Base-by-base conservation (phyloP, 2,329 filamentous ascomycete genomes). In the Scedosporium apiospermum region DNA sequence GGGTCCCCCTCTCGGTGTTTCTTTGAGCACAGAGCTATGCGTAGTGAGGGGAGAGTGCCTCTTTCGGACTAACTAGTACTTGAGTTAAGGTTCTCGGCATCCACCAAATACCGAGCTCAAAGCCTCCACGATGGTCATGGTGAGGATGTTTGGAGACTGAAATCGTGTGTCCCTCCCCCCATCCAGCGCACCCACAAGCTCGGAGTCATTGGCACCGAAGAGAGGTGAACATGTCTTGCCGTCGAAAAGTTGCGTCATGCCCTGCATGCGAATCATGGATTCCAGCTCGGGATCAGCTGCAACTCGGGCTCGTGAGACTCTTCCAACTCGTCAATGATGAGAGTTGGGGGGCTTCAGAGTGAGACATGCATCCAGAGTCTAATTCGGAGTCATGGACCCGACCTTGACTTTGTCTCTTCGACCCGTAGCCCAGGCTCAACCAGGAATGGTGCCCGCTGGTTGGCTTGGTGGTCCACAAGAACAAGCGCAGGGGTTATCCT, bases 351-450 rank as follows among this genome's bases (percentile, higher is more conserved):
- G 27, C 26, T 58, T 38, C 34, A 58, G 27, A 26, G 27, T 58
- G 55, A 58, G 55, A 58, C 55, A 58, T 58, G 55, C 55, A 58
- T 58, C 4, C 55, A 58, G 51, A 23, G 21, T 58, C 55, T 58
- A 58, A 23, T 55, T 23, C 51, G 12, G 18, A 18, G n/a, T 55
- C 34, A 38, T 49, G 44, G 44, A 49, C 44, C 44, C 44, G 44
- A 57, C 21, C 30, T 58, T 9, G 55, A 23, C 4, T 41, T 5
- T 34, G 55, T 14, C 26, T 21, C n/a, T 53, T n/a, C 2, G 18
- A n/a, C 10, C n/a, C n/a, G 18, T 23, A 14, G 12, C 18, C 51
- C 51, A 41, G 27, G 16, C 55, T 58, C 26, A 41, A 41, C 12
- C 27, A 10, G 55, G 55, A 58, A 58, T 58, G 34, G 55, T 27